Evolutionary conservation across 371 early-diverging fungal species (phyloP), one percentile per base, ranked within the genome.

Genomic region (Mucor racemosus): DNA sequence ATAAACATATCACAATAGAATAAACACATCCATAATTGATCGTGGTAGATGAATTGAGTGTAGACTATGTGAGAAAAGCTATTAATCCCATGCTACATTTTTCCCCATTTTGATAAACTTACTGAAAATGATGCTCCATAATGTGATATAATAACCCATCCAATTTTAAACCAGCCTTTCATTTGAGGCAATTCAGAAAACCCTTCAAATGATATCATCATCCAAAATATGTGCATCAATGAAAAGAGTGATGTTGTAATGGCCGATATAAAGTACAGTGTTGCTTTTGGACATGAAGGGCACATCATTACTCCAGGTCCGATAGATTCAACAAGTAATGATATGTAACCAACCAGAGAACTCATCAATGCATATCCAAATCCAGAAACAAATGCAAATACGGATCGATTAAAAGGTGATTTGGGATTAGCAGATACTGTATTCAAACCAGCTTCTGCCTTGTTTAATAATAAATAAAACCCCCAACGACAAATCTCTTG

Each of bases 301-400:
- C 90, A 90, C 79, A 84, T 84, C 13, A 91, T 67, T 0, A 89
- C 85, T 17, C 91, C 93, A 1, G 92, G 90, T 3, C 90, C 90
- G 21, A 85, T 65, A 21, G 91, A 86, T 53, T 89, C 83, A 11
- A 88, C 87, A 5, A 92, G 75, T 38, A 81, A 69, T 0, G 90
- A 81, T 13, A 91, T 84, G 60, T 86, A 92, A 0, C 86, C 87
- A n/a, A 90, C 85, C 19, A 88, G 68, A 7, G 89, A 84, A 38
- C 80, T 85, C 82, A 88, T 89, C 36, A 91, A 58, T 3, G 91
- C 93, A 71, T 90, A 90, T 3, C 91, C 92, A 60, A 82, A 81
- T 41, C 91, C 91, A 63, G 87, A 79, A 5, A 87, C 88, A 75
- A 88, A 87, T 1, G 89, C 85, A 72, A 89, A 88, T 38, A 76